phyloP scores from a whole-genome alignment of 2,329 filamentous ascomycete species.

The Zymoseptoria passerinii region DNA sequence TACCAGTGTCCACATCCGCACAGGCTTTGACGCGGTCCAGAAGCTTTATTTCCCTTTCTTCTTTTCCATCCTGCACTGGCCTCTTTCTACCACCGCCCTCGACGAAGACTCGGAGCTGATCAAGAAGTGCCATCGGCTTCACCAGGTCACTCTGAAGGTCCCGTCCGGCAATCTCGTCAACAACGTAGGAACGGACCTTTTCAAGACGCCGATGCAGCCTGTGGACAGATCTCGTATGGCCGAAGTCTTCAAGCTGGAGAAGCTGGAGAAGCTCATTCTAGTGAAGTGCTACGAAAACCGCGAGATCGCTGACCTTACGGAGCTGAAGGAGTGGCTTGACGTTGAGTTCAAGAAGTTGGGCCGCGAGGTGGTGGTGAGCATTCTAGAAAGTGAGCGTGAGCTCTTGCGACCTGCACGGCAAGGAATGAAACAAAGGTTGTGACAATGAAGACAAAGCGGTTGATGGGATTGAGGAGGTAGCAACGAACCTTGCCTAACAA shows the following conservation, averaged over 20 bases:
- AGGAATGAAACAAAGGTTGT: no score
- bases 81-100: background rate
- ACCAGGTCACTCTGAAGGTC: conserved; percentile 3
- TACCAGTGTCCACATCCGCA: background rate
- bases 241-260: background rate
- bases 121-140: conserved; percentile 9
- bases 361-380: no score
- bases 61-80: conserved; percentile 5
- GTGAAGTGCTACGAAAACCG: background rate
- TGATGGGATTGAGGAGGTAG: no score
- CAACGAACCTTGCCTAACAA: no score
- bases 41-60: conserved; percentile 12
- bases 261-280: conserved; percentile 1
- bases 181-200: no score
- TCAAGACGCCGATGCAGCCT: background rate
- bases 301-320: background rate
- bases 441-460: no score
- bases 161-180: background rate
- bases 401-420: no score
- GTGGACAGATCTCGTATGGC: background rate
- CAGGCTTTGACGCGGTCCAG: conserved; percentile 14
- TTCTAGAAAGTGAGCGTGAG: no score
- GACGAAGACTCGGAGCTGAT: conserved; percentile 13
- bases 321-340: conserved; percentile 2
- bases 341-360: background rate